Evolutionary conservation across 129 eudicot species (phyloP).

Genomic region (Daucus carota): DNA sequence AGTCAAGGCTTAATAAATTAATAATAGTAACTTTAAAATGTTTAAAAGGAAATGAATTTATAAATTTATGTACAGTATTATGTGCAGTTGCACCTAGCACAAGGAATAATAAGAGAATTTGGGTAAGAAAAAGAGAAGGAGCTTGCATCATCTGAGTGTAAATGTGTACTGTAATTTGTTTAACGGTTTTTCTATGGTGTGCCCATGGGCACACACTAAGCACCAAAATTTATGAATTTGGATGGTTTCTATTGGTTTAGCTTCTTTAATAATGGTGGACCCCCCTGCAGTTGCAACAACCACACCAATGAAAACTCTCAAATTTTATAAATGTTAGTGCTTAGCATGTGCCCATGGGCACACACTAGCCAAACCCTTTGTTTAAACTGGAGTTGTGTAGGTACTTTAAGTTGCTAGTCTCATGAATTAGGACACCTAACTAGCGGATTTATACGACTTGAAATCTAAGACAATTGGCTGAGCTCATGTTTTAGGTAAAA

Average conservation of each 20-base stretch:
- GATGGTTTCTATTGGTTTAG: too few species aligned
- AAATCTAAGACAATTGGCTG: background rate
- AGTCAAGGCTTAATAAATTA: background rate
- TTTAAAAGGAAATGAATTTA: background rate
- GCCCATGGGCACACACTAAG: too few species aligned
- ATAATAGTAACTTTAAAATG: background rate
- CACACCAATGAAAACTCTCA: too few species aligned
- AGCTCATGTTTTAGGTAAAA: background rate
- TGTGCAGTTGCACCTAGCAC: background rate
- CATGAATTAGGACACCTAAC: conserved; percentile 4
- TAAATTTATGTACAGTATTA: too few species aligned
- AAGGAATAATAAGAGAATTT: background rate
- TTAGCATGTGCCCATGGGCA: too few species aligned
- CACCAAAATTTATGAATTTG: too few species aligned
- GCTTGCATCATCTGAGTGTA: background rate
- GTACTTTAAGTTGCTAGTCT: conserved; percentile 1
- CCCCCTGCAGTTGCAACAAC: too few species aligned
- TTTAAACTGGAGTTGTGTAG: background rate
- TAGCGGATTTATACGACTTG: background rate
- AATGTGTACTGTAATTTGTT: too few species aligned
- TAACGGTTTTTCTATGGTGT: too few species aligned
- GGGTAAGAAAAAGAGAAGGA: background rate
- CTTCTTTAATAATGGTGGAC: too few species aligned
- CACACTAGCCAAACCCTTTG: too few species aligned
- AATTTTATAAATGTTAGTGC: too few species aligned